Conservation (phyloP, 2,329 filamentous ascomycete genomes). For the Cercospora janseana region DNA sequence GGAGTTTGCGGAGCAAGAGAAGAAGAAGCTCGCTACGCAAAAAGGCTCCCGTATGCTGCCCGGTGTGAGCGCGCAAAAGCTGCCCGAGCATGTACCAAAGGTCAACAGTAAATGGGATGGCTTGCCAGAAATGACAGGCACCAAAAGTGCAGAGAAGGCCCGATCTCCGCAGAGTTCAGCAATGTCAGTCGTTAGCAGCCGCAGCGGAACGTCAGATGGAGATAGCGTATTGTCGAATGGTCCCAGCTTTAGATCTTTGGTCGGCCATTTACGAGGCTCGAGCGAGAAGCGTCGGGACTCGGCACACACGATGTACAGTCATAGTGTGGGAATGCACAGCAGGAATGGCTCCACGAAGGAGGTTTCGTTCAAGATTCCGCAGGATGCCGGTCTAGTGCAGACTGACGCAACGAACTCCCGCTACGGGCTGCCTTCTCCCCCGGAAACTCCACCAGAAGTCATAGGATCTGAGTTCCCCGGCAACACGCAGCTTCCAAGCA, state of each 20-base stretch:
- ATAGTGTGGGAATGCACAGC: background rate
- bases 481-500: background rate
- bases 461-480: background rate
- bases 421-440: background rate
- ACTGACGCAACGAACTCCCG: background rate
- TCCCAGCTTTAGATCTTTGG: background rate
- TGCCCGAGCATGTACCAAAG: conserved; percentile 51
- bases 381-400: background rate
- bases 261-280: background rate
- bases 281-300: background rate
- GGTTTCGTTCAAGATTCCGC: background rate
- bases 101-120: conserved; percentile 57
- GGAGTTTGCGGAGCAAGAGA: conserved; percentile 44
- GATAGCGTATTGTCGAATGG: conserved; percentile 1
- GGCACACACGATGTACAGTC: background rate
- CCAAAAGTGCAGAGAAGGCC: conserved; percentile 20
- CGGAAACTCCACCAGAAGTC: background rate
- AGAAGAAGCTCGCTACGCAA: conserved; percentile 34
- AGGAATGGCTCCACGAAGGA: too few species aligned
- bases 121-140: conserved; percentile 45
- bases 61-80: conserved; percentile 45
- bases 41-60: conserved; percentile 38
- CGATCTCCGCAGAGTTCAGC: background rate
- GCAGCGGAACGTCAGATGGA: background rate
- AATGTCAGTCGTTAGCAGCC: background rate